These are phyloP conservation scores for Leccinum subtestaceum DNA, from an alignment of 768 basidiomycete species.

Conservation along the genomic window DNA sequence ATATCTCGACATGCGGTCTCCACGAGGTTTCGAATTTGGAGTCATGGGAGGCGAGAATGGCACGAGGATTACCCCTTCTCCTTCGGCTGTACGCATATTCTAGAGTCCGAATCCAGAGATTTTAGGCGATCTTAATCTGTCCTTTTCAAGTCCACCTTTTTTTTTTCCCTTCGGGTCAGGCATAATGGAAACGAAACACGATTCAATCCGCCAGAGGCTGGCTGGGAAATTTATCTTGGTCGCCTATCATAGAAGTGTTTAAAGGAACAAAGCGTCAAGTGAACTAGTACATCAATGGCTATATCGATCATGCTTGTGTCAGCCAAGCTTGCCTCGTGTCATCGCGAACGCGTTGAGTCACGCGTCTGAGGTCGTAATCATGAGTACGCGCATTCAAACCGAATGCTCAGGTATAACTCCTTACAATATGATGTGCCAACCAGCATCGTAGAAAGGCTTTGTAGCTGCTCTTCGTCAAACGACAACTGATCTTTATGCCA, in stretches of 20 bases:
- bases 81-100: constrained; percentile 4
- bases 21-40: constrained; percentile 25
- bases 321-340: background rate
- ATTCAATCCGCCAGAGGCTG: background rate
- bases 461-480: constrained; percentile 88
- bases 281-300: constrained; percentile 4
- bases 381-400: constrained; percentile 9
- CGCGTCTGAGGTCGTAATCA: constrained; percentile 21
- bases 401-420: constrained; percentile 26
- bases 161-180: background rate
- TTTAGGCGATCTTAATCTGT: constrained; percentile 8
- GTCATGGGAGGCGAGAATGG: constrained; percentile 2
- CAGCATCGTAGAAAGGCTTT: constrained; percentile 82
- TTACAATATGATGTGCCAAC: constrained; percentile 88
- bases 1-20: constrained; percentile 21
- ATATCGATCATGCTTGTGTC: background rate
- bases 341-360: constrained; percentile 19
- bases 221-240: background rate
- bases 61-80: constrained; percentile 11
- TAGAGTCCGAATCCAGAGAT: background rate
- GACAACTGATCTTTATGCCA: constrained; percentile 87
- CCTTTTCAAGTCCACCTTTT: constrained; percentile 13
- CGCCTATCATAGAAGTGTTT: background rate
- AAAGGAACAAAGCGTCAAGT: background rate
- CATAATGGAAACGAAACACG: constrained; percentile 1